phyloP scores from a whole-genome alignment of 176 grass and related monocot genomes.

The Calamus simplicifolius region DNA sequence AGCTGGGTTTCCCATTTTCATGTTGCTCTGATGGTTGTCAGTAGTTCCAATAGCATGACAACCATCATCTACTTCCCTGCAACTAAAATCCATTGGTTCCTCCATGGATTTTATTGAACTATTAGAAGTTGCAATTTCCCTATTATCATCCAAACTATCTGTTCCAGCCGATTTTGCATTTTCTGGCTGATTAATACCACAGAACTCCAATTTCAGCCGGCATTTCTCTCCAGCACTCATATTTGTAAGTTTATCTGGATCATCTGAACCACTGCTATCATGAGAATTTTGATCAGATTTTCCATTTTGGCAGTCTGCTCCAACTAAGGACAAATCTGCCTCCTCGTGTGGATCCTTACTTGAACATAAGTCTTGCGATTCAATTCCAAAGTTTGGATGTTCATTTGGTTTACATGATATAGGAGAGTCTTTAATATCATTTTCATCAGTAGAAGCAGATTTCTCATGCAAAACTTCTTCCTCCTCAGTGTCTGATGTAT shows the following conservation, averaged over 20 bases:
- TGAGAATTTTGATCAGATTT: conserved; percentile 25
- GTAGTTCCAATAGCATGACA: conserved; percentile 12
- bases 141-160: conserved; percentile 29
- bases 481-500: conserved; percentile 52
- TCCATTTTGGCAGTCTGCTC: conserved; percentile 21
- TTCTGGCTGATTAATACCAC: conserved; percentile 41
- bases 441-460: neutral
- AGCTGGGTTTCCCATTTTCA: neutral
- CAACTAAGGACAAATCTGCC: conserved; percentile 14
- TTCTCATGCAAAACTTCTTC: conserved; percentile 29
- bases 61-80: conserved; percentile 24
- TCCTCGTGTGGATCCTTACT: conserved; percentile 16
- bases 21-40: neutral
- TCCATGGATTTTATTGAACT: conserved; percentile 24
- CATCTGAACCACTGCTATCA: conserved; percentile 20
- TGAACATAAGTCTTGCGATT: conserved; percentile 20
- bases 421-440: conserved; percentile 14
- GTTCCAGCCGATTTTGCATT: conserved; percentile 8
- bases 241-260: conserved; percentile 26
- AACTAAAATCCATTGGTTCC: conserved; percentile 8
- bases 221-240: conserved; percentile 40
- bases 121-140: conserved; percentile 31
- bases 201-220: conserved; percentile 44
- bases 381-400: conserved; percentile 5
- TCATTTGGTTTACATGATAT: conserved; percentile 11